Percentiles rank a stretch among this genome's conserved stretches.
Evolutionary conservation across 2,329 filamentous ascomycete genomes (phyloP).

Genomic region (Fusarium sp.): DNA sequence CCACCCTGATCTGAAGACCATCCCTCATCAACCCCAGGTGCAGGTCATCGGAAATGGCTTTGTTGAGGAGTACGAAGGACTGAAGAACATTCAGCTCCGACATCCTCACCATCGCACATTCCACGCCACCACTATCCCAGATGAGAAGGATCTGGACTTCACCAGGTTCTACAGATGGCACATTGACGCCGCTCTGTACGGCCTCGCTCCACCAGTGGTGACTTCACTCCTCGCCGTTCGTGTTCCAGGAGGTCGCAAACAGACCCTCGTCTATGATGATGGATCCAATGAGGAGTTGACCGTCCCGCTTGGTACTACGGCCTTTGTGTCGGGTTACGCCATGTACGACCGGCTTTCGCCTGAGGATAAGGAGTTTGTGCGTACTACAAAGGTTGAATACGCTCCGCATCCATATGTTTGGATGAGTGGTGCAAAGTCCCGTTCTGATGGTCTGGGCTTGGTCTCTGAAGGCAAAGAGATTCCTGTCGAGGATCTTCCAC

Average conservation of each 20-base stretch:
- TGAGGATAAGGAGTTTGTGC: conserved; percentile 74
- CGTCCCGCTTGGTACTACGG: conserved; percentile 80
- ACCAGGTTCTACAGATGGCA: conserved; percentile 81
- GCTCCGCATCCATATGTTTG: conserved; percentile 84
- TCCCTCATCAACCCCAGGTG: conserved; percentile 78
- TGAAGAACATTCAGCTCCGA: conserved; percentile 72
- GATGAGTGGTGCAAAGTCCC: conserved; percentile 77
- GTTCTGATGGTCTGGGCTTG: conserved; percentile 76
- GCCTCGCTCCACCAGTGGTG: conserved; percentile 76
- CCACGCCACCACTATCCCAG: conserved; percentile 72
- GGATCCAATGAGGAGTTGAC: conserved; percentile 71
- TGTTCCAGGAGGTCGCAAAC: conserved; percentile 72
- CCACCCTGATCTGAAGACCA: conserved; percentile 82
- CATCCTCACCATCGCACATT: conserved; percentile 85
- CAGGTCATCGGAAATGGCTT: conserved; percentile 84
- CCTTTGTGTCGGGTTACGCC: conserved; percentile 76
- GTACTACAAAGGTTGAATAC: conserved; percentile 76
- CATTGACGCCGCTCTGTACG: conserved; percentile 82
- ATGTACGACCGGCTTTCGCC: conserved; percentile 76
- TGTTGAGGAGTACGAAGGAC: conserved; percentile 75
- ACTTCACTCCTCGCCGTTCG: conserved; percentile 79
- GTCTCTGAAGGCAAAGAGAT: conserved; percentile 74
- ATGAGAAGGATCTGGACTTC: conserved; percentile 59
- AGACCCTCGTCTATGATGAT: conserved; percentile 79
- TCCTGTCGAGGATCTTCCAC: conserved; percentile 67